Base-by-base conservation (phyloP, 129 eudicot genomes). In the Pulicaria dysenterica region DNA sequence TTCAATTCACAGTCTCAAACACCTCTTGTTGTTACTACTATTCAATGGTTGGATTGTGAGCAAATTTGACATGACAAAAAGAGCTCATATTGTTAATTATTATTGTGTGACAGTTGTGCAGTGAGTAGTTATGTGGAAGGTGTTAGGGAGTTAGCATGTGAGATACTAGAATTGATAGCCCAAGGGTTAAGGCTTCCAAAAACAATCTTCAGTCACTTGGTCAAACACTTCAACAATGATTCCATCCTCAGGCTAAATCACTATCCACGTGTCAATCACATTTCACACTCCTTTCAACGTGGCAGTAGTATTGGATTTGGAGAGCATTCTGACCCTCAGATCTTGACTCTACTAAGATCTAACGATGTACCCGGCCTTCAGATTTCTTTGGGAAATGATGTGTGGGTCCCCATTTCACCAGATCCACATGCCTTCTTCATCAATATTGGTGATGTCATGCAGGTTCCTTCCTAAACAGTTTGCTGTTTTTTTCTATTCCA, bases 311-410 rank as follows among this genome's bases (percentile, higher is more conserved):
- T 90, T 49, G 96, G 96, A 11, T 85, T 90, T 40, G 96, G 96
- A 38, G 94, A 90, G 73, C 96, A 90, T 40, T 83, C 91, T 37
- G 96, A 90, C 85, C 94, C 96, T 87, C 96, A 87, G 91, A 90
- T 90, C 77, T 49, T 90, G 69, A 90, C 94, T 46, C 39, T 90
- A 16, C 75, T 90, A 16, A 74, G 81, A 87, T 90, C 96, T 67
- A 90, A 90, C 79, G 85, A 46, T 13, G 96, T 85, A 4, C 67
- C 68, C 17, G 96, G 96, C 12, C 91, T 90, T 43, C 94, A 90
- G 73, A 87, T 90, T 74, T 87, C 87, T 2, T 73, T 79, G 5
- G 67, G 71, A 54, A 85, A 90, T 38, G 94, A 83, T 24, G 78
- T 77, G 19, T 90, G 96, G 96, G 82, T 85, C 83, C 91, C 96